These are phyloP conservation scores for Simmondsia chinensis DNA, from an alignment of 148 eudicot genomes.

Conservation along the genomic window DNA sequence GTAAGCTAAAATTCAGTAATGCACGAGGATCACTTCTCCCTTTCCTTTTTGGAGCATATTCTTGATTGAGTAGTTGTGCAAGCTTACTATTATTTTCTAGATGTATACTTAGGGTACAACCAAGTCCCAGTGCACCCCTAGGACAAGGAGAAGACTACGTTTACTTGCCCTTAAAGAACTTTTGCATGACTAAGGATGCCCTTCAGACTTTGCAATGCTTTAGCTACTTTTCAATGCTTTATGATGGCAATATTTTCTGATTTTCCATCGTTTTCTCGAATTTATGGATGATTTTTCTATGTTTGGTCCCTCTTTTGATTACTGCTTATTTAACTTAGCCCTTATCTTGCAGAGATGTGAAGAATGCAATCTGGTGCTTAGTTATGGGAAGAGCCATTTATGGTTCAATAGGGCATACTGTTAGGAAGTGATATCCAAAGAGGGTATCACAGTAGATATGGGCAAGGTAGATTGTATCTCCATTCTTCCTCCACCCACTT, in stretches of 20 bases:
- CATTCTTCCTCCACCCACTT: too few species aligned
- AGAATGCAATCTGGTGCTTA: slow-evolving; percentile 1
- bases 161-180: background rate
- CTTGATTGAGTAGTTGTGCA: background rate
- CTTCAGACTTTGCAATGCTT: slow-evolving; percentile 1
- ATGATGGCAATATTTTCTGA: background rate
- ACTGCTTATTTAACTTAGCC: background rate
- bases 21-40: background rate
- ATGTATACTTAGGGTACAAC: slow-evolving; percentile 2
- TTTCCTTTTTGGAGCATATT: slow-evolving; percentile 3
- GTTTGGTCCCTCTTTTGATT: background rate
- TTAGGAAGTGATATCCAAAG: background rate
- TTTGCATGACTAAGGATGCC: background rate
- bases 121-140: background rate
- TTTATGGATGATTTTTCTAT: slow-evolving; percentile 8
- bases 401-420: background rate
- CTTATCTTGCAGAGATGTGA: background rate
- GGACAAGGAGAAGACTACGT: slow-evolving; percentile 6
- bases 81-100: slow-evolving; percentile 1
- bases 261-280: background rate
- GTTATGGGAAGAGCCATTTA: slow-evolving; percentile 2
- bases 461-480: background rate
- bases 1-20: slow-evolving; percentile 1
- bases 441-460: background rate
- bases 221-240: background rate